Evolutionary conservation across 2,329 filamentous ascomycete genomes (phyloP).

Genomic region (Fusarium haematococcum): DNA sequence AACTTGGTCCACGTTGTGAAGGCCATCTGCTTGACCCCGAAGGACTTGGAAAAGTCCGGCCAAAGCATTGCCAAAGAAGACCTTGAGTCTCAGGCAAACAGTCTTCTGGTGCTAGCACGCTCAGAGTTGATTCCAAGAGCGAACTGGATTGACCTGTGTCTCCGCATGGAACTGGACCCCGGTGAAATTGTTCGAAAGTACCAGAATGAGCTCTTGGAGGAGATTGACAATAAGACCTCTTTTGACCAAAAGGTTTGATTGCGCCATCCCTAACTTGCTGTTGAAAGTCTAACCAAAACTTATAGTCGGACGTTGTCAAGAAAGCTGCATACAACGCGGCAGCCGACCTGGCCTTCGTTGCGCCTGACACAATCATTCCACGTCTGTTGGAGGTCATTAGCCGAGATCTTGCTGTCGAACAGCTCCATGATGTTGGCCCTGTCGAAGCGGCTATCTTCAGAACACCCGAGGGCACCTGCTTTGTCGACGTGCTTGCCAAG

Average conservation of each 20-base stretch:
- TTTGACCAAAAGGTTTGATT: slow-evolving; percentile 65
- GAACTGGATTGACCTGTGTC: slow-evolving; percentile 90
- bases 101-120: slow-evolving; percentile 81
- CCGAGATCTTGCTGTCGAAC: slow-evolving; percentile 76
- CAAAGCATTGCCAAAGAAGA: slow-evolving; percentile 58
- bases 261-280: background rate
- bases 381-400: slow-evolving; percentile 80
- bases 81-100: slow-evolving; percentile 78
- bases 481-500: slow-evolving; percentile 90
- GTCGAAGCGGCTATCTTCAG: slow-evolving; percentile 94
- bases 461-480: slow-evolving; percentile 87
- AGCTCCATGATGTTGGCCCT: slow-evolving; percentile 80
- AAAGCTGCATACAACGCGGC: slow-evolving; percentile 85
- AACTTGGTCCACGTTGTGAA: slow-evolving; percentile 72
- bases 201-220: slow-evolving; percentile 72
- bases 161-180: slow-evolving; percentile 85
- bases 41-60: slow-evolving; percentile 60
- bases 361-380: slow-evolving; percentile 83
- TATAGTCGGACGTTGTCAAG: slow-evolving; percentile 58
- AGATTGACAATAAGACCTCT: slow-evolving; percentile 68
- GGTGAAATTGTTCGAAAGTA: slow-evolving; percentile 78
- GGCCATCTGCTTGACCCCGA: slow-evolving; percentile 71
- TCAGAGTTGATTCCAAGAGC: slow-evolving; percentile 80
- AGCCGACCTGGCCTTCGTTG: slow-evolving; percentile 92
- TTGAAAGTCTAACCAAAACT: slow-evolving; percentile 16